Percentiles rank a stretch among this genome's conserved stretches.
Evolutionary conservation across 495 filamentous ascomycete species (phyloP).

Genomic region (Xylaria telfairii): DNA sequence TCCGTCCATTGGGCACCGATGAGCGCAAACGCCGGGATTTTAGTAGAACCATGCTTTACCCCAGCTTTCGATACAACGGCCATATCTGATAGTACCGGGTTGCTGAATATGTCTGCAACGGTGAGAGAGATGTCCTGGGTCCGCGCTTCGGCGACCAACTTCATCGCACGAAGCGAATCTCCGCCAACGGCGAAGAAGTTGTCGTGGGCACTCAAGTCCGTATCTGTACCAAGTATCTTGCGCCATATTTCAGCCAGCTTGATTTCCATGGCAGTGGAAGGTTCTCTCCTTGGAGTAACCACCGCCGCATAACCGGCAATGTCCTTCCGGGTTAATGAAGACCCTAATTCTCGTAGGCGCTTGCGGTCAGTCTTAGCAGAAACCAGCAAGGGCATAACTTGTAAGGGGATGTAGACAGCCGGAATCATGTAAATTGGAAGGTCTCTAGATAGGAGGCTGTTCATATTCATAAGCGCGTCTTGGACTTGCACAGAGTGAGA

Average conservation of each 20-base stretch:
- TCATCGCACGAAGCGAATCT: constrained; percentile 62
- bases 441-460: constrained; percentile 43
- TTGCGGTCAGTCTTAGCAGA: constrained; percentile 70
- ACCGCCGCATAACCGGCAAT: constrained; percentile 35
- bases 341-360: constrained; percentile 51
- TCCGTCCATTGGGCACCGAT: constrained; percentile 36
- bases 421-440: constrained; percentile 66
- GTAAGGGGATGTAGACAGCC: constrained; percentile 64
- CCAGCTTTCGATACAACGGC: constrained; percentile 37
- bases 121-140: constrained; percentile 43
- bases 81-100: constrained; percentile 48
- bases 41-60: constrained; percentile 14
- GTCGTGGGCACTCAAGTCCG: constrained; percentile 42
- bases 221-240: constrained; percentile 37
- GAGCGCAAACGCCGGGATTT: constrained; percentile 42
- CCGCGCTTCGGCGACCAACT: constrained; percentile 53
- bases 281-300: constrained; percentile 31
- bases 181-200: constrained; percentile 63
- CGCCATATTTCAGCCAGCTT: constrained; percentile 39
- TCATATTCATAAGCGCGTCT: constrained; percentile 38
- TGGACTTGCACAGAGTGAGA: constrained; percentile 37
- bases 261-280: constrained; percentile 40
- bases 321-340: constrained; percentile 42
- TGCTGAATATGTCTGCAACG: constrained; percentile 53
- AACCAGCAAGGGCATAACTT: constrained; percentile 59